Evolutionary conservation across 495 filamentous ascomycete genomes (phyloP), one percentile per base, ranked within the genome.

Genomic region (Penicillium alfredii): DNA sequence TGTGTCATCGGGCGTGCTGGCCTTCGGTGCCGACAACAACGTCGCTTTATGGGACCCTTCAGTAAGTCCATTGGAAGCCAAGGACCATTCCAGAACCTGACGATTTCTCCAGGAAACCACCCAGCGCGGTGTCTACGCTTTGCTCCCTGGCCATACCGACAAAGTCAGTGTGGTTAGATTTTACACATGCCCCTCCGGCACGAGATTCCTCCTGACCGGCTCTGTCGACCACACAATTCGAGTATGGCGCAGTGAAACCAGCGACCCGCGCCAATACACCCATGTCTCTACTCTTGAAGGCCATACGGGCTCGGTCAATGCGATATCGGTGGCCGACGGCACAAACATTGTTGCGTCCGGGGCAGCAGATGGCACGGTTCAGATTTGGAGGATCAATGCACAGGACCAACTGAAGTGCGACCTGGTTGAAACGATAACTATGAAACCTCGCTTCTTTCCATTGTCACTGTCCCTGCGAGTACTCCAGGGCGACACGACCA

Each of bases 1-100:
- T 53, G 52, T 67, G 5, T 63, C 77, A 43, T 66, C 71, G 22
- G 80, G 82, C 8, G 61, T 89, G 35, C 71, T 97, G 23, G 93
- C 90, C 28, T 98, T 85, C 63, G 92, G 92, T 23, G 83, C 88
- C 17, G 86, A 88, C 63, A 77, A 77, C 40, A 92, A 90, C 64
- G 71, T 96, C 40, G 92, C 88, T 19, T 53, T 96, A 33, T 97
- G 92, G 92, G 68, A 81, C 50, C 87, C 92, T 30, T 54, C 74
- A 55, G 88, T 94, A 78, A 45, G 80, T 59, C 11, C n/a, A 34
- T 11, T 35, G 17, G 33, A 21, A 33, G 20, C 30, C 11, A 33
- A 7, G 35, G 24, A 36, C 47, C 17, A 44, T 11, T 40, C 32
- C 37, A 8, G 18, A n/a, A 22, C 10, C 36, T 49, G 21, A 46